Evolutionary conservation across 2,329 filamentous ascomycete genomes (phyloP).

Genomic region (Alternaria arbusti): DNA sequence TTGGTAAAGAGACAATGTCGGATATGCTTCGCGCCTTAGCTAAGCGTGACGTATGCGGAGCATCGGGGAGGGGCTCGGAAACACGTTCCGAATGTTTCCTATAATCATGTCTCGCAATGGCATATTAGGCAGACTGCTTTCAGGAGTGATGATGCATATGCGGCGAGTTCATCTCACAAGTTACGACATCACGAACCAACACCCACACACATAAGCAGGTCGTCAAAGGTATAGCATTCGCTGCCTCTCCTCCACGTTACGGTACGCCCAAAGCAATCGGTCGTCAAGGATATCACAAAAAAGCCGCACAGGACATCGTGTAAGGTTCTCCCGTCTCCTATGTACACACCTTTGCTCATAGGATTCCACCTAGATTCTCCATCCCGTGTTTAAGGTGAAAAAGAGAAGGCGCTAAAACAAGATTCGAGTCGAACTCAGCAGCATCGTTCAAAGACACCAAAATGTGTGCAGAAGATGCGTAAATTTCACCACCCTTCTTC

Average conservation of each 20-base stretch:
- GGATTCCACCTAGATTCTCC: too few relatives aligned
- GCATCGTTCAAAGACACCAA: not conserved
- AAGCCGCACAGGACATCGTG: not conserved
- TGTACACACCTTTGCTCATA: too few relatives aligned
- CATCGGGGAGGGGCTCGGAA: not conserved
- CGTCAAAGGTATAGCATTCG: slow-evolving; percentile 12
- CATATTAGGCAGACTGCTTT: not conserved
- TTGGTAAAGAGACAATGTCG: too few relatives aligned
- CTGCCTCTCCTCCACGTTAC: not conserved
- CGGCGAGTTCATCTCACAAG: not conserved
- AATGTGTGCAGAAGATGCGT: slow-evolving; percentile 10
- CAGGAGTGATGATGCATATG: too few relatives aligned
- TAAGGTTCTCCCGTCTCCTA: not conserved
- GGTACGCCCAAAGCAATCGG: not conserved
- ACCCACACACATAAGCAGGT: not conserved
- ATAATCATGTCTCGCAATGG: not conserved
- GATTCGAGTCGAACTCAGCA: slow-evolving; percentile 6
- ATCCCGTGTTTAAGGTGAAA: too few relatives aligned
- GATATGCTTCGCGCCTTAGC: not conserved
- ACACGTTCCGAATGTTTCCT: not conserved
- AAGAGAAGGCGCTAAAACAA: too few relatives aligned
- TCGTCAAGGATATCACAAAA: slow-evolving; percentile 18
- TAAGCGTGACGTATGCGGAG: slow-evolving; percentile 17
- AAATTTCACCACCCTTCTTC: not conserved
- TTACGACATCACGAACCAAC: not conserved